Evolutionary conservation across 352 stramenopile species (phyloP).

Genomic region (Phytophthora pinifolia): DNA sequence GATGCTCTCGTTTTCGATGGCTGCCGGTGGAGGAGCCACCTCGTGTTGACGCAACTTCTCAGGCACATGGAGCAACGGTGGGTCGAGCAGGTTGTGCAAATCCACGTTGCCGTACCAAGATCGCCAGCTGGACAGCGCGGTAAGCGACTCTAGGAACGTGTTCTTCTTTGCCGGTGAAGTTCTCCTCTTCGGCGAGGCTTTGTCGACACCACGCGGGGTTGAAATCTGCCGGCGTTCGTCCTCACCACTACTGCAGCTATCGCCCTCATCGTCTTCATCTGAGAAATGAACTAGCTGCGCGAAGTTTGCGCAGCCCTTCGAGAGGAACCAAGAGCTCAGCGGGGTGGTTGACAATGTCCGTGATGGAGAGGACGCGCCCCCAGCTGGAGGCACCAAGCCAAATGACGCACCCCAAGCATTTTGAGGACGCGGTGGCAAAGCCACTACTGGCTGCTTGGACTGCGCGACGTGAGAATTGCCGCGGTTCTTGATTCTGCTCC

Average conservation of each 20-base stretch:
- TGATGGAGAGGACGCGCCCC: background rate
- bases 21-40: conserved; percentile 11
- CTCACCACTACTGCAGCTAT: conserved; percentile 7
- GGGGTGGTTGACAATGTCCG: conserved; percentile 34
- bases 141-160: conserved; percentile 50
- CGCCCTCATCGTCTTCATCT: conserved; percentile 18
- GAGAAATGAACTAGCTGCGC: conserved; percentile 52
- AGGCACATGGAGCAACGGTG: conserved; percentile 38
- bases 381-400: conserved; percentile 25
- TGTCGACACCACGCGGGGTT: conserved; percentile 5
- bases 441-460: background rate
- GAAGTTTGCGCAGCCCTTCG: conserved; percentile 62
- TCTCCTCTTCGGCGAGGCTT: conserved; percentile 21
- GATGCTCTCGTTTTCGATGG: background rate
- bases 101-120: conserved; percentile 61
- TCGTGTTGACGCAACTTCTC: conserved; percentile 24
- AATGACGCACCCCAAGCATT: conserved; percentile 57
- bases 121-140: conserved; percentile 48
- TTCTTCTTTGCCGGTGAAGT: conserved; percentile 28
- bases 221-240: background rate
- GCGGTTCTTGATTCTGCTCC: background rate
- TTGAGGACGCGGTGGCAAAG: conserved; percentile 7
- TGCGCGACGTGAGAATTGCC: background rate
- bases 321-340: conserved; percentile 70
- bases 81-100: conserved; percentile 46